phyloP scores from a whole-genome alignment of 345 rosid genomes.

The Orychophragmus violaceus region DNA sequence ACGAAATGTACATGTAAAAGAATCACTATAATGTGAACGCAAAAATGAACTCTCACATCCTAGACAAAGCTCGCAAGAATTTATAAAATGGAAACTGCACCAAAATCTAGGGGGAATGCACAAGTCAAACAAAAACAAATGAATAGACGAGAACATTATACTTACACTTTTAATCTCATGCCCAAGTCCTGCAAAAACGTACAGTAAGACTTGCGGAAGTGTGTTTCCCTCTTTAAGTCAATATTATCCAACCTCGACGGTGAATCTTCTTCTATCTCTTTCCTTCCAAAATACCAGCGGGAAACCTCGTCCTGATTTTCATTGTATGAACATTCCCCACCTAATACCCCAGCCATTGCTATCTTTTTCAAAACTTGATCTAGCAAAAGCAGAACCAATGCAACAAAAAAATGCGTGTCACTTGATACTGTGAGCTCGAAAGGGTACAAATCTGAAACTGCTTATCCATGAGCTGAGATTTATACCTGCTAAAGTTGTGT shows the following conservation, averaged over 20 bases:
- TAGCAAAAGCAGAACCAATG: conserved; percentile 1
- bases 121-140: not conserved
- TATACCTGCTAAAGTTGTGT: conserved; percentile 10
- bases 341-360: conserved; percentile 43
- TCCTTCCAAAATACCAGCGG: conserved; percentile 84
- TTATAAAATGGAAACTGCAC: not conserved
- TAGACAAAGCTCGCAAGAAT: not conserved
- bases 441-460: not conserved
- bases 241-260: conserved; percentile 86
- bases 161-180: conserved; percentile 99
- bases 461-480: not conserved
- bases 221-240: conserved; percentile 92
- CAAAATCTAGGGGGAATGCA: not conserved
- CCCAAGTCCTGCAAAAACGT: conserved; percentile 97
- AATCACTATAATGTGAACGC: not conserved
- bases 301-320: conserved; percentile 55
- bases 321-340: conserved; percentile 41
- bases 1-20: not conserved
- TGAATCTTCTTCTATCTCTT: conserved; percentile 88
- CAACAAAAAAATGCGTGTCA: too few relatives aligned
- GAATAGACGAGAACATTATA: not conserved
- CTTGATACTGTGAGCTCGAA: not conserved
- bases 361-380: conserved; percentile 3
- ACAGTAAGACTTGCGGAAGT: conserved; percentile 91
- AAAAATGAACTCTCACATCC: not conserved